Base-by-base conservation (phyloP, 371 early-diverging fungal species). In the Mucor piriformis region DNA sequence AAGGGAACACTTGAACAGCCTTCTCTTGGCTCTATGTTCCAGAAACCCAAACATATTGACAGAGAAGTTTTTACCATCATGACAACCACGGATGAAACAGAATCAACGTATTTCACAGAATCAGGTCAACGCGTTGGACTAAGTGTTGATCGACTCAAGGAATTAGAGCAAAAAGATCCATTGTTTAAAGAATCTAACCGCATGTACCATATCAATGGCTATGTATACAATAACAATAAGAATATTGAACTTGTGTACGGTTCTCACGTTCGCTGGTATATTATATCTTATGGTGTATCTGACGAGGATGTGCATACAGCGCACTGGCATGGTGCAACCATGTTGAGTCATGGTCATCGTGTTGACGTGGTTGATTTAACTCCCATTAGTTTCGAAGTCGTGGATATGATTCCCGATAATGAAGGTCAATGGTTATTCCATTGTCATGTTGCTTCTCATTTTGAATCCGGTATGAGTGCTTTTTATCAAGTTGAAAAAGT, bases 381-480 rank as follows among this genome's bases (percentile, higher is more conserved):
- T 24, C 76, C 81, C 0, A 63, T 74, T 27, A 71, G 73, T 40
- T 80, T 80, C 44, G 67, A 75, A 53, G 69, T 66, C 18, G 54
- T 72, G 0, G 81, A 81, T 21, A 75, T 81, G 77, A 68, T 75
- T 18, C 81, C 83, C 2, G 78, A 82, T 42, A 82, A 82, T 54
- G 76, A 72, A 57, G 83, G 83, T 2, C 73, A 74, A 42, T 82
- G 83, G 83, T 25, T 79, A 2, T 79, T 82, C 55, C 83, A 82
- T 38, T 82, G 83, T 54, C 83, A 82, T 51, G 76, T 82, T 6
- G 65, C 75, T 7, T 66, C 62, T 40, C 83, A 82, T 50, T 73
- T 82, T 53, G 67, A 74, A 44, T 61, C 69, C 21, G 83, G 83
- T 8, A 82, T 79, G 79, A 70, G 72, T 18, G 72, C 73, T 6